Conservation (phyloP, 179 eudicot genomes). For the Silene vulgaris region DNA sequence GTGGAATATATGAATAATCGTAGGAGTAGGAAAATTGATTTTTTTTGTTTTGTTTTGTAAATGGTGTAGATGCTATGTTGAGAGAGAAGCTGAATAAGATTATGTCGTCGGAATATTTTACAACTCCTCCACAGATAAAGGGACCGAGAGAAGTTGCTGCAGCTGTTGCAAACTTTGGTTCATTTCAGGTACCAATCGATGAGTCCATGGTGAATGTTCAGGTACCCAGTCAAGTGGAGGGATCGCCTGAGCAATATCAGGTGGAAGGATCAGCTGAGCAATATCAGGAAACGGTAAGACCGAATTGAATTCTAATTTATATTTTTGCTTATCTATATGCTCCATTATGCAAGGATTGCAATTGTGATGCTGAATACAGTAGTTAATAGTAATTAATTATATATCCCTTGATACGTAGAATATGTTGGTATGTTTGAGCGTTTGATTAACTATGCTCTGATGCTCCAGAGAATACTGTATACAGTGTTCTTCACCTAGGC, state of each 20-base stretch:
- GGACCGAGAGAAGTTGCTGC: slow-evolving; percentile 72
- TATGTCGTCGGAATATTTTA: slow-evolving; percentile 72
- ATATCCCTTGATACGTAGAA: too few relatives aligned
- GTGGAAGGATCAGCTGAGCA: slow-evolving; percentile 12
- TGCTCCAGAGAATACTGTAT: too few relatives aligned
- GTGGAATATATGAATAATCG: background rate
- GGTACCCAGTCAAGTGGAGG: slow-evolving; percentile 43
- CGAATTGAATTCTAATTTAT: background rate
- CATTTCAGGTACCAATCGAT: slow-evolving; percentile 49
- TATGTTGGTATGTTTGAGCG: background rate
- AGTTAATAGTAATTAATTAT: too few relatives aligned
- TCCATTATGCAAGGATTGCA: too few relatives aligned
- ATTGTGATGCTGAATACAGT: too few relatives aligned
- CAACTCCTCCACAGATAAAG: slow-evolving; percentile 66
- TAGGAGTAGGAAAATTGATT: background rate
- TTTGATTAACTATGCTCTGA: too few relatives aligned
- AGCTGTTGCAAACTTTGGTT: slow-evolving; percentile 56
- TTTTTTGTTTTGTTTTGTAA: background rate
- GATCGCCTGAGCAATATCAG: slow-evolving; percentile 20
- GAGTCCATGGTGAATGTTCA: slow-evolving; percentile 39
- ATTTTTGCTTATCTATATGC: background rate
- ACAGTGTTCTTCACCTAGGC: background rate
- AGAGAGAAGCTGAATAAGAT: slow-evolving; percentile 78
- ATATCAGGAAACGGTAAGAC: slow-evolving; percentile 49
- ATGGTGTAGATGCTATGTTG: slow-evolving; percentile 61